phyloP scores from a whole-genome alignment of 768 basidiomycete genomes.

The Pholiota microspora region DNA sequence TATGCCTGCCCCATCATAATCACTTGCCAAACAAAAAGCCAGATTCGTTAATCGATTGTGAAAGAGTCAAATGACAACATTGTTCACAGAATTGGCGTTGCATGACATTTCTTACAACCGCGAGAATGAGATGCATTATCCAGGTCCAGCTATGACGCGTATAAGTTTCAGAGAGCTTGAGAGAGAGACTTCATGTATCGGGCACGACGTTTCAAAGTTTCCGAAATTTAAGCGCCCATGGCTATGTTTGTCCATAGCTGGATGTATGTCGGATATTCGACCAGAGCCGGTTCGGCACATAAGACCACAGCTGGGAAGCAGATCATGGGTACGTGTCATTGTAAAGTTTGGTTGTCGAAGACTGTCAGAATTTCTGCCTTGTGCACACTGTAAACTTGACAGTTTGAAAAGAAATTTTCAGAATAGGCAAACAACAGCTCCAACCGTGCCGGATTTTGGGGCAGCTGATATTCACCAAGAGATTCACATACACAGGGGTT shows the following conservation, averaged over 20 bases:
- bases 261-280: constrained; percentile 14
- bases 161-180: not conserved
- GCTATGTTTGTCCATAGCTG: constrained; percentile 5
- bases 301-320: not conserved
- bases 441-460: too few species aligned
- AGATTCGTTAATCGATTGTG: not conserved
- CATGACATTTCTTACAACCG: not conserved
- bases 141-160: not conserved
- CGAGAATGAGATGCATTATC: not conserved
- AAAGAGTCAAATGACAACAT: not conserved
- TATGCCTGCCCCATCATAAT: not conserved
- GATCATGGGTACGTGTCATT: not conserved
- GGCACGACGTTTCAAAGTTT: not conserved
- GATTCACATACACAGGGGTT: not conserved
- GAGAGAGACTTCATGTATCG: not conserved
- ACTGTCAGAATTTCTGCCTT: too few species aligned
- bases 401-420: too few species aligned
- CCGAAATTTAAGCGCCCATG: constrained; percentile 1
- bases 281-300: not conserved
- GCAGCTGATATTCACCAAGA: too few species aligned
- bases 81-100: not conserved
- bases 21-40: not conserved
- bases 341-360: too few species aligned
- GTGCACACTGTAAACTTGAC: too few species aligned
- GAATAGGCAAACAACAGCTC: too few species aligned